Evolutionary conservation across 2,329 filamentous ascomycete genomes (phyloP), one percentile per base, ranked within the genome.

Genomic region (Eutypa lata): DNA sequence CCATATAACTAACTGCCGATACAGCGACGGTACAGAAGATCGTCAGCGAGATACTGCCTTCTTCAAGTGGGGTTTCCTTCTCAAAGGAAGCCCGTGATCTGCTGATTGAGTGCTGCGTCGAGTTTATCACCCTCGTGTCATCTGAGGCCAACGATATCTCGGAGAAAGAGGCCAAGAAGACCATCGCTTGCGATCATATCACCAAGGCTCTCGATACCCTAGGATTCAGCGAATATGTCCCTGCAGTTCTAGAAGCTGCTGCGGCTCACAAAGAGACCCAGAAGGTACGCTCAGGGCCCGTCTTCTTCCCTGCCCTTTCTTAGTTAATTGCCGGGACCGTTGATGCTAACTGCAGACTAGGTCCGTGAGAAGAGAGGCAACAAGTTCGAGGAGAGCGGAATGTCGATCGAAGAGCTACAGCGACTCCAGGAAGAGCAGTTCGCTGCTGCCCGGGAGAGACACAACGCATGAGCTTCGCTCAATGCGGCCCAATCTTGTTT

Each of bases 81-180:
- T 90, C 92, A 43, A 97, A 96, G 71, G 94, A 99, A 65, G 92
- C 93, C 13, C 88, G 94, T 55, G 94, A 99, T 68, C 80, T 97
- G 2, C 80, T 99, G 49, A 99, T 99, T 65, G 94, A 97, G 76
- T 97, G 94, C 76, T 99, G 94, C 68, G 93, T 99, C 66, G 94
- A 99, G 72, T 99, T 99, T 72, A 97, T 99, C 72, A 97, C 94
- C 18, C 84, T 99, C 65, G 89, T 99, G 63, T 97, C 92, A n/a
- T 96, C 91, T 47, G 93, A 99, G 76, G 94, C 94, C 57, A 99
- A 99, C 73, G 94, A 99, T 65, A 99, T 99, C 59, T 95, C 92
- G 13, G 94, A 99, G 71, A 96, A 96, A 73, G 94, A 99, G 67
- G 91, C 92, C 48, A 99, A 99, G 78, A 99, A 99, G 81, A 99